Percentiles rank a stretch among this genome's conserved stretches.
Evolutionary conservation across 163 green algal species (phyloP).

Genomic region (Prototheca wickerhamii): DNA sequence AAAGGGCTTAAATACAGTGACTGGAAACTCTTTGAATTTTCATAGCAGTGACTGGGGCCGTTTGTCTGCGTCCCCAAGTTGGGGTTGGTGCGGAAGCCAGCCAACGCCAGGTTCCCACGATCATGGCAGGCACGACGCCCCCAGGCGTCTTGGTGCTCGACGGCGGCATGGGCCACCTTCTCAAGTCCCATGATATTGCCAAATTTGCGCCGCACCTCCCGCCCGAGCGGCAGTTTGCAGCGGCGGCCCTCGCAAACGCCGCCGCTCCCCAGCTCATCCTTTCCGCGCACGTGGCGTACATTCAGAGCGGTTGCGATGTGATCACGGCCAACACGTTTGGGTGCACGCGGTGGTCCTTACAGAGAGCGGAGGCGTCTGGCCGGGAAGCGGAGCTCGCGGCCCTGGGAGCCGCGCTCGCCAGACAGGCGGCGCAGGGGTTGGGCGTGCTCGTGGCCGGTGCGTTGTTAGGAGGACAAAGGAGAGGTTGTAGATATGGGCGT

Average conservation of each 20-base stretch:
- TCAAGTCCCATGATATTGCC: conserved; percentile 30
- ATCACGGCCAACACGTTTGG: conserved; percentile 46
- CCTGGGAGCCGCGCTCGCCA: conserved; percentile 14
- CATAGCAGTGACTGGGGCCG: too few species aligned
- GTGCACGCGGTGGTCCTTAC: conserved; percentile 14
- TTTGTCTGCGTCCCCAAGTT: too few species aligned
- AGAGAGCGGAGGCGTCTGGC: not conserved
- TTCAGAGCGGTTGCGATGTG: conserved; percentile 19
- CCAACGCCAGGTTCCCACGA: too few species aligned
- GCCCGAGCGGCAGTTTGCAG: conserved; percentile 35
- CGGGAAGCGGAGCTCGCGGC: conserved; percentile 3
- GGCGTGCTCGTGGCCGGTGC: too few species aligned
- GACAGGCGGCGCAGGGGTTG: too few species aligned
- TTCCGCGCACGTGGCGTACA: conserved; percentile 22
- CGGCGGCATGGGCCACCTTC: conserved; percentile 37
- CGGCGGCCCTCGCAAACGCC: conserved; percentile 32
- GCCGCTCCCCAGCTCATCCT: conserved; percentile 18
- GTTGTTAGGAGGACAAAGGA: too few species aligned
- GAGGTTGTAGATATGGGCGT: too few species aligned
- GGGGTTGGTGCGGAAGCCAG: too few species aligned
- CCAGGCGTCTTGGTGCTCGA: conserved; percentile 8
- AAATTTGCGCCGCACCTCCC: conserved; percentile 5
- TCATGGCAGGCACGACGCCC: not conserved
- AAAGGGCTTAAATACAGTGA: too few species aligned
- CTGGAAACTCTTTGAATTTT: too few species aligned